Evolutionary conservation across 345 rosid genomes (phyloP).

Genomic region (Chamaenerion angustifolium): DNA sequence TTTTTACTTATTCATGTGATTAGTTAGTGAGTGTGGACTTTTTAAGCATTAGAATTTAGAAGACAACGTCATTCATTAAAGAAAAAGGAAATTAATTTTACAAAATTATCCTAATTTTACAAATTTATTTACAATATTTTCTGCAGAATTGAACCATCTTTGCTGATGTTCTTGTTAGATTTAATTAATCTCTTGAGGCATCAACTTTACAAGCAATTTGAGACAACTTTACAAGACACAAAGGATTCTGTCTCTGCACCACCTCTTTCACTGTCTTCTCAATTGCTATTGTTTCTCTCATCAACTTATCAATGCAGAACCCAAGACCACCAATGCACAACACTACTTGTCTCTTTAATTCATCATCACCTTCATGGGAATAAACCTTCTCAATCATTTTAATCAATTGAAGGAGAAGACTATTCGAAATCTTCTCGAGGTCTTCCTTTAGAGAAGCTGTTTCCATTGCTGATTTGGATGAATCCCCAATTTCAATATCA

Average conservation of each 20-base stretch:
- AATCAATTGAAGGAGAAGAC: slow-evolving; percentile 24
- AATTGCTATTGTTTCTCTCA: slow-evolving; percentile 31
- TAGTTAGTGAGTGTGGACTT: too few species aligned
- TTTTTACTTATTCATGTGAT: too few species aligned
- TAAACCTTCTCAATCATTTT: slow-evolving; percentile 17
- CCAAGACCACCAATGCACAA: slow-evolving; percentile 31
- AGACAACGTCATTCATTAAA: too few species aligned
- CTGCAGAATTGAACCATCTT: too few species aligned
- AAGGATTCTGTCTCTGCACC: slow-evolving; percentile 33
- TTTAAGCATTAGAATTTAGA: too few species aligned
- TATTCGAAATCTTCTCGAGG: slow-evolving; percentile 15
- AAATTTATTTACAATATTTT: too few species aligned
- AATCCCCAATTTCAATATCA: slow-evolving; percentile 42
- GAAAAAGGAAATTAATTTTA: too few species aligned
- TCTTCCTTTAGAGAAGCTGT: slow-evolving; percentile 18
- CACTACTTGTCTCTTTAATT: slow-evolving; percentile 21
- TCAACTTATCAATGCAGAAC: slow-evolving; percentile 41
- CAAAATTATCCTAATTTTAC: too few species aligned
- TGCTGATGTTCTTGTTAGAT: too few species aligned
- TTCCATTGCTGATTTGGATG: slow-evolving; percentile 9
- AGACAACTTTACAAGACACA: slow-evolving; percentile 10
- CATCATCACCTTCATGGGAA: slow-evolving; percentile 21
- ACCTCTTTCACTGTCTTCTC: slow-evolving; percentile 32
- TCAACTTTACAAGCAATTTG: slow-evolving; percentile 16
- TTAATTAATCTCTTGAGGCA: not conserved